Base-by-base conservation (phyloP, 495 filamentous ascomycete species). In the Xylaria intraflava region DNA sequence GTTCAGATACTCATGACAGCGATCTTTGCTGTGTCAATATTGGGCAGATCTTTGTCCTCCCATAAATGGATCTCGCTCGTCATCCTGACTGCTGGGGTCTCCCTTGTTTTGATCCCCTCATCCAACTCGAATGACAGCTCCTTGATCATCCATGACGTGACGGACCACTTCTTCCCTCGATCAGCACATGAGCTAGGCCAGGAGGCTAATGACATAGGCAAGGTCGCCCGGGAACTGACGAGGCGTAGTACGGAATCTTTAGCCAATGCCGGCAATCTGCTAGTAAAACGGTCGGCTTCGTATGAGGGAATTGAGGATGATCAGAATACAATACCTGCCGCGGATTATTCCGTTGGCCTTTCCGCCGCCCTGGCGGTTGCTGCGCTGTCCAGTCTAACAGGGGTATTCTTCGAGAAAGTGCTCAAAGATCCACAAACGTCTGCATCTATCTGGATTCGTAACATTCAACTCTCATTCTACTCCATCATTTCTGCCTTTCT, bases 341-440 rank as follows among this genome's bases (percentile, higher is more conserved):
- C 94, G 79, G 89, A 90, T 69, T 78, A 82, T 45, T 76, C 80
- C 0, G 71, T 94, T 49, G 93, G 93, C n/a, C 62, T 97, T 10
- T 67, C 82, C 1, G 83, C 92, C 0, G 90, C 91, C 2, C 66
- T 91, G 48, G 74, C 85, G 5, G 85, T 90, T 20, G 88, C 87
- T 51, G 71, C 81, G 12, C 79, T 91, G 9, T 95, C 90, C 1
- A 88, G 90, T 2, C 67, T 94, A 43, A 90, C 88, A 1, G 87
- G 89, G 1, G 87, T 95, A 2, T 94, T 91, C 66, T 95, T 97
- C 64, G 93, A 98, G 71, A 96, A 94, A 68, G 85, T 96, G 0
- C 74, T 97, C 43, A 95, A 92, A 65, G 87, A 95, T 56, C 84
- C 87, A 23, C 78, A 77, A 10, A 79, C 74, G 20, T 69, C 79